Evolutionary conservation across 768 basidiomycete species (phyloP).

Genomic region (Coprinopsis marcescibilis): DNA sequence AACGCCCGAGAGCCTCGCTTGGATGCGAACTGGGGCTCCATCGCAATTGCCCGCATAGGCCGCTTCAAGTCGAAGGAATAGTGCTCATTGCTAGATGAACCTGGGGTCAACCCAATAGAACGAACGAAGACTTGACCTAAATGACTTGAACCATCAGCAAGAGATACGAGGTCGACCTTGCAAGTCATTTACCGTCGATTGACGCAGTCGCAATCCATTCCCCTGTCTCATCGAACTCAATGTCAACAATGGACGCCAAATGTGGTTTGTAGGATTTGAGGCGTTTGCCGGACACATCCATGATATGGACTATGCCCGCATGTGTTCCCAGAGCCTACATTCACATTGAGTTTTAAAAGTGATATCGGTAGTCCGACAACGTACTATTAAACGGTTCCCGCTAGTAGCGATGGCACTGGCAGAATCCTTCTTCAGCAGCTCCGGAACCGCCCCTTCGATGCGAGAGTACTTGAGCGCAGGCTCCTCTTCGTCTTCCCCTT

Average conservation of each 20-base stretch:
- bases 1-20: slow-evolving; percentile 72
- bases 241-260: slow-evolving; percentile 78
- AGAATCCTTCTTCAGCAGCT: slow-evolving; percentile 83
- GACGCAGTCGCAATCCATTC: slow-evolving; percentile 92
- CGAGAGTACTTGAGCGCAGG: slow-evolving; percentile 89
- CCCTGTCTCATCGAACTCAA: slow-evolving; percentile 75
- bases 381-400: slow-evolving; percentile 60
- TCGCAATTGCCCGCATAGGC: slow-evolving; percentile 82
- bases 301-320: slow-evolving; percentile 83
- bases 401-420: slow-evolving; percentile 79
- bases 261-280: slow-evolving; percentile 92
- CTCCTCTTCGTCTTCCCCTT: slow-evolving; percentile 82
- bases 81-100: slow-evolving; percentile 57
- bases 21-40: slow-evolving; percentile 81
- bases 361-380: not conserved
- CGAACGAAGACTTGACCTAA: slow-evolving; percentile 88
- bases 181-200: slow-evolving; percentile 76
- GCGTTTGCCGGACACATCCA: slow-evolving; percentile 72
- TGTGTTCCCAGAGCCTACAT: slow-evolving; percentile 87
- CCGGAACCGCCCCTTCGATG: slow-evolving; percentile 63
- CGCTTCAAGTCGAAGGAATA: slow-evolving; percentile 89
- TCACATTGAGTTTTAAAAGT: slow-evolving; percentile 9
- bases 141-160: slow-evolving; percentile 16
- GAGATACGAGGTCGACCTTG: not conserved
- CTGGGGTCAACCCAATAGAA: slow-evolving; percentile 37